Base-by-base conservation (phyloP, 805 yeast species). In the Torulaspora maleeae region DNA sequence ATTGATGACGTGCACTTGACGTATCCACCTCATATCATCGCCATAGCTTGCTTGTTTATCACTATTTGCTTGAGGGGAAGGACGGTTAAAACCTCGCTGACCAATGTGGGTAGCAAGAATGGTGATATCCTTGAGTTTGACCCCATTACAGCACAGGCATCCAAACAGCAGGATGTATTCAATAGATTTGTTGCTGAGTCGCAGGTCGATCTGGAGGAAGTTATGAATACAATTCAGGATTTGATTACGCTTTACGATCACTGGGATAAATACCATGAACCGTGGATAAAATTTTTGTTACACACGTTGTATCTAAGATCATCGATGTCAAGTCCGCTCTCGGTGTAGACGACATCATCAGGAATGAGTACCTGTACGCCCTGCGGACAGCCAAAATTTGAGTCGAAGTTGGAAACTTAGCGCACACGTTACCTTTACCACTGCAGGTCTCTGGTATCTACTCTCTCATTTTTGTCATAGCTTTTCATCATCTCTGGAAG, bases 11-110 rank as follows among this genome's bases (percentile, higher is more conserved):
- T 86, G 13, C 91, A 87, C 46, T 65, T 93, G 38, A 61, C 90
- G 12, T 82, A 79, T 51, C 91, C 98, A 0, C 99, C 99, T 0
- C 96, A 90, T 66, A 78, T 89, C 9, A 76, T 90, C 7, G 95
- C 97, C 3, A 67, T 84, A 32, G 79, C 93, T 0, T 78, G 96
- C 9, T 68, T 90, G n/a, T 89, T 87, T 65, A 72, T 90, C 44
- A 82, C 95, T 0, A 69, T 87, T 1, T 58, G 63, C 27, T 49
- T 60, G n/a, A 55, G 52, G 27, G 56, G 53, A 8, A 44, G 44
- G 19, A 80, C 84, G 19, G 63, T 85, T 37, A 75, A 76, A 50
- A 69, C 67, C 43, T 55, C 58, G 50, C 54, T 39, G 45, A 55
- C 52, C 2, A 38, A 32, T 30, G 30, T 45, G 13, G 35, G 35